A percentile compares a stretch with the other conserved stretches of the same genome.
These are phyloP conservation scores for Oidiodendron maius DNA, from an alignment of 495 filamentous ascomycete genomes.

Conservation along the genomic window DNA sequence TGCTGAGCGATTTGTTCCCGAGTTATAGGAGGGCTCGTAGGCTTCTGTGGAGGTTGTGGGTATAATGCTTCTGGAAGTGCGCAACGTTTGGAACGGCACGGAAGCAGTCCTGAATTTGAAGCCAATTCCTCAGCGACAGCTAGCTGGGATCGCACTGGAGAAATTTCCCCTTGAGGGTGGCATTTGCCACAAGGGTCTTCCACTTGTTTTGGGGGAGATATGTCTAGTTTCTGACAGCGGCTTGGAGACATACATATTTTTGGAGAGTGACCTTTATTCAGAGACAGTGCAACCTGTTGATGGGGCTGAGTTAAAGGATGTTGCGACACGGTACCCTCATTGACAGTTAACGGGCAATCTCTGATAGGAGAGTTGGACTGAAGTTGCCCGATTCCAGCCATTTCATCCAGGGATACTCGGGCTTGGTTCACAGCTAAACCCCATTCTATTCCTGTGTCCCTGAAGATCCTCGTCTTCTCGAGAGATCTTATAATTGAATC, in stretches of 20 bases:
- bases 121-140: constrained; percentile 7
- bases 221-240: no score
- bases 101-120: constrained; percentile 2
- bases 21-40: constrained; percentile 4
- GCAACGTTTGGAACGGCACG: no score
- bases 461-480: constrained; percentile 21
- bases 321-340: not conserved
- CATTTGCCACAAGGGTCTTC: no score
- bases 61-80: no score
- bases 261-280: no score
- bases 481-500: constrained; percentile 16
- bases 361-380: not conserved
- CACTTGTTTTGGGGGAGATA: no score
- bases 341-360: not conserved
- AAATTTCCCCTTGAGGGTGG: not conserved
- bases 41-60: no score
- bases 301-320: no score
- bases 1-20: constrained; percentile 13
- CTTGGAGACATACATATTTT: no score
- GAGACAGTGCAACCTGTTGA: no score
- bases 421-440: not conserved
- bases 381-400: not conserved
- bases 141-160: not conserved
- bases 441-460: constrained; percentile 15
- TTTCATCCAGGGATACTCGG: not conserved